A percentile compares a stretch with the other conserved stretches of the same genome.
These are phyloP conservation scores for Paraphysoderma sedebokerense DNA, from an alignment of 371 early-diverging fungal species.

Conservation along the genomic window DNA sequence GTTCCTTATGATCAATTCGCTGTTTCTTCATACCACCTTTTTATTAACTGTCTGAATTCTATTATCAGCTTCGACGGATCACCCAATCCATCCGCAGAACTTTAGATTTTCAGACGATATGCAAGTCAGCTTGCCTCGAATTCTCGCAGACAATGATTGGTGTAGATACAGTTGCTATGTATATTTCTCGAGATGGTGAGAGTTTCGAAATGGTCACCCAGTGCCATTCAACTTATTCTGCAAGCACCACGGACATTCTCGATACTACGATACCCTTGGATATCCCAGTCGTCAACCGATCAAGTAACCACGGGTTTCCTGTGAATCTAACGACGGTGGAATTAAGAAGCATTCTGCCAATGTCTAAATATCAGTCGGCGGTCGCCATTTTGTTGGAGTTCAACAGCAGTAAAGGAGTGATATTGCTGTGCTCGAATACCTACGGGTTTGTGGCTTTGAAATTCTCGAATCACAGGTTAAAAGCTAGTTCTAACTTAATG, in stretches of 20 bases:
- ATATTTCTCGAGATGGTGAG: neutral
- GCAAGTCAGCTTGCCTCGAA: slow-evolving; percentile 2
- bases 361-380: too few species aligned
- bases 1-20: too few species aligned
- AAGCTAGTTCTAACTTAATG: neutral
- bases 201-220: neutral
- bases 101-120: slow-evolving; percentile 1
- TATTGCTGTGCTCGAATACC: neutral
- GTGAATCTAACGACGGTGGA: too few species aligned
- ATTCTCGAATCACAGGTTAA: neutral
- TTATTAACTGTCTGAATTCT: too few species aligned
- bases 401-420: neutral
- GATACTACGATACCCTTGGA: too few species aligned
- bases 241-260: neutral
- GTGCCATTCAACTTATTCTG: neutral
- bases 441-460: neutral
- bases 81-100: slow-evolving; percentile 1
- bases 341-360: too few species aligned
- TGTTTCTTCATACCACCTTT: too few species aligned
- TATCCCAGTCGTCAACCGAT: too few species aligned
- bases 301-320: too few species aligned
- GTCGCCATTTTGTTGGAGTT: neutral
- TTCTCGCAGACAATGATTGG: neutral
- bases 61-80: slow-evolving; percentile 3
- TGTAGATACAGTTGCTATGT: neutral